Evolutionary conservation across 2,329 filamentous ascomycete species (phyloP).

Genomic region (Scedosporium minutisporum): DNA sequence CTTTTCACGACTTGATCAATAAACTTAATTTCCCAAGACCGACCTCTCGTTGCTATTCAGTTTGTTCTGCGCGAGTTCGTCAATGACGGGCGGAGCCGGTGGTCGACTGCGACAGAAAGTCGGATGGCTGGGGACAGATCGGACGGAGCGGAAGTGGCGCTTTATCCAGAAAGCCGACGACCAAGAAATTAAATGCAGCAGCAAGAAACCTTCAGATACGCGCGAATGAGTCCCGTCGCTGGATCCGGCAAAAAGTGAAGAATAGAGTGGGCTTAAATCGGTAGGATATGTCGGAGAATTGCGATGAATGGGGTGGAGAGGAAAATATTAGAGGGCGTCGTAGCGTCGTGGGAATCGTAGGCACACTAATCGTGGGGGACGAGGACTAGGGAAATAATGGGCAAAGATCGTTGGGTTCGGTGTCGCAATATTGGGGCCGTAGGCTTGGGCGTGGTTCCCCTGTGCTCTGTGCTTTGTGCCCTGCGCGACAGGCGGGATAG

Average conservation of each 20-base stretch:
- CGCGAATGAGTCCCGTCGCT: neutral
- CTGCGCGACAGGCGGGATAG: neutral
- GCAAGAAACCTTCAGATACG: neutral
- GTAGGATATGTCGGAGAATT: neutral
- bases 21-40: neutral
- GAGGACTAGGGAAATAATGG: neutral
- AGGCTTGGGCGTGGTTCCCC: too few species aligned
- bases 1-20: neutral
- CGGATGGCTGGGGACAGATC: neutral
- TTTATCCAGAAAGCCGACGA: neutral
- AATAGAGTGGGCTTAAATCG: neutral
- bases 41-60: neutral
- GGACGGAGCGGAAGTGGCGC: neutral
- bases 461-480: too few species aligned
- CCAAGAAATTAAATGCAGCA: neutral
- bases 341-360: slow-evolving; percentile 1
- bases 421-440: neutral
- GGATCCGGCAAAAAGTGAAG: neutral
- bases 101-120: neutral
- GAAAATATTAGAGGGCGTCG: neutral
- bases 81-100: neutral
- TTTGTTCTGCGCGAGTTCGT: neutral
- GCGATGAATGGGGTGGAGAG: neutral
- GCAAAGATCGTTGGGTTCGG: neutral
- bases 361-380: neutral